phyloP scores from a whole-genome alignment of 257 asterid genomes.

The Penstemon newberryi region DNA sequence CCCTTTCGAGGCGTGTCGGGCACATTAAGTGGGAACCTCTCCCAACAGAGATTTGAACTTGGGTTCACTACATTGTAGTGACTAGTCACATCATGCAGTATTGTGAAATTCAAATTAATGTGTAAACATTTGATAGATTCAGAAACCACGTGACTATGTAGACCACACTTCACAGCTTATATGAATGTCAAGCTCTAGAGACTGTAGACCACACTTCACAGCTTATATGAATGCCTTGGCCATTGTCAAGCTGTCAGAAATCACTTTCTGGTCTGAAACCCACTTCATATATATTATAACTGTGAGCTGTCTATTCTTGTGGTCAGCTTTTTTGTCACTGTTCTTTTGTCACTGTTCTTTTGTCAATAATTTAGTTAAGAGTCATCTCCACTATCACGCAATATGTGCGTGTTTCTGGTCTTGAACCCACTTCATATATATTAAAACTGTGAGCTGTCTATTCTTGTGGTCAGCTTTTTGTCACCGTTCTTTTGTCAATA shows the following conservation, averaged over 20 bases:
- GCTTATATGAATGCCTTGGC: neutral
- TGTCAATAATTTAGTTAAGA: slow-evolving; percentile 10
- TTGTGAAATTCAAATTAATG: too few relatives aligned
- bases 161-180: too few relatives aligned
- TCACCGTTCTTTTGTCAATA: neutral
- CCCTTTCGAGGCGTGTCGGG: too few relatives aligned
- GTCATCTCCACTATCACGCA: slow-evolving; percentile 5
- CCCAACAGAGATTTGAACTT: too few relatives aligned
- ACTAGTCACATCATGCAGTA: too few relatives aligned
- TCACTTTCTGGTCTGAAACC: neutral
- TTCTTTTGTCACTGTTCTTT: neutral
- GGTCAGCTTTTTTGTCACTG: slow-evolving; percentile 7
- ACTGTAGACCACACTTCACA: too few relatives aligned
- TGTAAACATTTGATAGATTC: too few relatives aligned
- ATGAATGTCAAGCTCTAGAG: too few relatives aligned
- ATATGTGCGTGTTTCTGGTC: neutral
- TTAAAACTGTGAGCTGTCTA: neutral
- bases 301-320: neutral
- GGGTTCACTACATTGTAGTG: too few relatives aligned
- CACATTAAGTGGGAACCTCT: too few relatives aligned
- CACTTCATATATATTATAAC: neutral
- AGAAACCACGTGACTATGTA: too few relatives aligned
- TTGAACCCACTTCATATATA: neutral
- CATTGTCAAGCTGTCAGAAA: slow-evolving; percentile 10
- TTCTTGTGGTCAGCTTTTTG: slow-evolving; percentile 6